Percentiles rank a stretch among this genome's conserved stretches.
Evolutionary conservation across 2,329 filamentous ascomycete genomes (phyloP).

Genomic region (Diaporthe batatas): DNA sequence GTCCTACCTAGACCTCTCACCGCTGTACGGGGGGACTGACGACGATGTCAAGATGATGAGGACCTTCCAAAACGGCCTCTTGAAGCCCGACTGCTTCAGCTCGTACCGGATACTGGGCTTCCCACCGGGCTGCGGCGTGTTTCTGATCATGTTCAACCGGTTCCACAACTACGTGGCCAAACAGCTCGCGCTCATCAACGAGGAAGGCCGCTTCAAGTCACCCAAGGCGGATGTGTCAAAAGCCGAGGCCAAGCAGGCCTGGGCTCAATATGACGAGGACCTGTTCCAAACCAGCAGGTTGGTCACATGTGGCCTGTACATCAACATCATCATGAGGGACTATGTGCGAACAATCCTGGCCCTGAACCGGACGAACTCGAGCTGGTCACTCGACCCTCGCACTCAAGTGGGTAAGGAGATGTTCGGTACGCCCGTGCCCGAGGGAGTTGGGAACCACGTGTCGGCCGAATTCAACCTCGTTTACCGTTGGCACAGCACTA

Average conservation of each 20-base stretch:
- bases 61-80: slow-evolving; percentile 66
- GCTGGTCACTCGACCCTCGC: slow-evolving; percentile 75
- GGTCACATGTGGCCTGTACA: slow-evolving; percentile 66
- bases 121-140: slow-evolving; percentile 75
- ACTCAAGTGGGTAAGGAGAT: slow-evolving; percentile 66
- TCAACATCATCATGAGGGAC: slow-evolving; percentile 69
- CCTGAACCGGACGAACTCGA: slow-evolving; percentile 68
- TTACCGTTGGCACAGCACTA: slow-evolving; percentile 74
- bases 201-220: slow-evolving; percentile 71
- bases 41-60: slow-evolving; percentile 55
- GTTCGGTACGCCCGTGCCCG: slow-evolving; percentile 60
- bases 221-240: slow-evolving; percentile 55
- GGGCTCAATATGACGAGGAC: slow-evolving; percentile 57
- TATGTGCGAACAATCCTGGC: slow-evolving; percentile 73
- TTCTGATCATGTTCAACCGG: slow-evolving; percentile 76
- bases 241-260: slow-evolving; percentile 46
- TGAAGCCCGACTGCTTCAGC: slow-evolving; percentile 79
- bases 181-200: slow-evolving; percentile 66
- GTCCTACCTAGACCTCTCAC: slow-evolving; percentile 80
- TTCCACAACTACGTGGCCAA: slow-evolving; percentile 77
- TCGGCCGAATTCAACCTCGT: slow-evolving; percentile 77
- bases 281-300: slow-evolving; percentile 69
- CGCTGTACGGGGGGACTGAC: slow-evolving; percentile 77
- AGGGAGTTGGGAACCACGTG: slow-evolving; percentile 75
- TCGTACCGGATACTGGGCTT: slow-evolving; percentile 75